Base-by-base conservation (phyloP, 768 basidiomycete genomes). In the Macrolepiota dolichaula region DNA sequence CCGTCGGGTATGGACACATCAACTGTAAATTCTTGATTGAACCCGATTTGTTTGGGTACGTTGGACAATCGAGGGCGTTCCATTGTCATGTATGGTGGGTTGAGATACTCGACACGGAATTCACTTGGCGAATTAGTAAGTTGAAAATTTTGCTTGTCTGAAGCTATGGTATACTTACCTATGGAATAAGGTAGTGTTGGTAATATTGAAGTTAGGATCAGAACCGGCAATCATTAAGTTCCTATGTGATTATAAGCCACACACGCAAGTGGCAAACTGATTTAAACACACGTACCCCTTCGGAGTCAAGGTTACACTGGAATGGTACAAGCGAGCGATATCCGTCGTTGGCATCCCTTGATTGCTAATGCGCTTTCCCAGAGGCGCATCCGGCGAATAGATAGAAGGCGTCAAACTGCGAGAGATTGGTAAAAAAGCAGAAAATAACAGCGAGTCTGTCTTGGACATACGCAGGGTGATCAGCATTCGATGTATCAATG, bases 321-420 rank as follows among this genome's bases (percentile, higher is more conserved):
- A 86, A 71, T 88, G 87, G 73, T 88, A 88, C 73, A 88, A 54
- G 13, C 86, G 74, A 54, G 84, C 78, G 62, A 86, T 77, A 42
- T 70, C 62, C 1, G 74, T 73, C 12, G 74, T 71, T 27, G 78
- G 76, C 59, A 81, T 65, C 35, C 80, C 81, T n/a, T 74, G 72
- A 64, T 79, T 79, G 72, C 77, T 81, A 72, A 77, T 79, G 49
- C 78, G 73, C 51, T 70, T 63, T n/a, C 85, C 86, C 0, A 72
- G 66, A 2, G 74, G 68, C 3, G 74, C 74, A 57, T 66, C 67
- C 7, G 81, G 77, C 54, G 79, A 79, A 70, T 85, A 87, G 57
- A 85, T 63, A 7, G 77, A 74, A 7, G 83, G 82, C 32, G 72
- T 77, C 24, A 74, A 70, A 24, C 70, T 72, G 29, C 1, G 19